Conservation (phyloP, 768 basidiomycete species). For the Lyophyllum decastes region DNA sequence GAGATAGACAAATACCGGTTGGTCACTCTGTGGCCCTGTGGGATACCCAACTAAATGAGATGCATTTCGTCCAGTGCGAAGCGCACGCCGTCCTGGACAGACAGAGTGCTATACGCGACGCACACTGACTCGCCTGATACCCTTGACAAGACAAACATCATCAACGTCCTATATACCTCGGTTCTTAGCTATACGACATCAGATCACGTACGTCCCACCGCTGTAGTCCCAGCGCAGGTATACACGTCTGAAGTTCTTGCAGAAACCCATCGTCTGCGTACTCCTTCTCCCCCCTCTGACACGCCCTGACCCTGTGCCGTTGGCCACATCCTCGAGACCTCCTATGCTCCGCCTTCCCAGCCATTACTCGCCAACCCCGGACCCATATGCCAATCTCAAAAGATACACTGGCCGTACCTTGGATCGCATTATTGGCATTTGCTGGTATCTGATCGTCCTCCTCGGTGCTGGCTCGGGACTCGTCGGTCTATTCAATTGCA, state of each 20-base stretch:
- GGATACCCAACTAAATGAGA: background rate
- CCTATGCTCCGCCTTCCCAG: constrained; percentile 54
- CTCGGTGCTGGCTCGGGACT: constrained; percentile 75
- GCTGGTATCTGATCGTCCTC: constrained; percentile 76
- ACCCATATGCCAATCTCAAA: constrained; percentile 56
- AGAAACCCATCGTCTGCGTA: constrained; percentile 84
- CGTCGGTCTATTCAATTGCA: constrained; percentile 73
- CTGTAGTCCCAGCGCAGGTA: background rate
- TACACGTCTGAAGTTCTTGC: background rate
- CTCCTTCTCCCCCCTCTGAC: constrained; percentile 61
- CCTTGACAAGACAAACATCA: constrained; percentile 53
- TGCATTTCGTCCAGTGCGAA: constrained; percentile 44
- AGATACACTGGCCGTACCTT: constrained; percentile 63
- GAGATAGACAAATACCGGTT: constrained; percentile 83
- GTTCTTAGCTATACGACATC: constrained; percentile 85
- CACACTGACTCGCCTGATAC: constrained; percentile 61
- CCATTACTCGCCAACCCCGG: constrained; percentile 51
- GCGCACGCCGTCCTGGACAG: constrained; percentile 90
- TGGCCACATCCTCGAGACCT: constrained; percentile 27
- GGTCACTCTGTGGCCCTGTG: constrained; percentile 16
- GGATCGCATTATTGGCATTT: constrained; percentile 75
- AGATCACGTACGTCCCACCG: constrained; percentile 70
- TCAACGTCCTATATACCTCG: constrained; percentile 73
- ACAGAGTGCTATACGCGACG: constrained; percentile 86
- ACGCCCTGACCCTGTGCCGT: constrained; percentile 22